These are phyloP conservation scores for Meripilus lineatus DNA, from an alignment of 1,284 basidiomycete genomes.

Conservation along the genomic window DNA sequence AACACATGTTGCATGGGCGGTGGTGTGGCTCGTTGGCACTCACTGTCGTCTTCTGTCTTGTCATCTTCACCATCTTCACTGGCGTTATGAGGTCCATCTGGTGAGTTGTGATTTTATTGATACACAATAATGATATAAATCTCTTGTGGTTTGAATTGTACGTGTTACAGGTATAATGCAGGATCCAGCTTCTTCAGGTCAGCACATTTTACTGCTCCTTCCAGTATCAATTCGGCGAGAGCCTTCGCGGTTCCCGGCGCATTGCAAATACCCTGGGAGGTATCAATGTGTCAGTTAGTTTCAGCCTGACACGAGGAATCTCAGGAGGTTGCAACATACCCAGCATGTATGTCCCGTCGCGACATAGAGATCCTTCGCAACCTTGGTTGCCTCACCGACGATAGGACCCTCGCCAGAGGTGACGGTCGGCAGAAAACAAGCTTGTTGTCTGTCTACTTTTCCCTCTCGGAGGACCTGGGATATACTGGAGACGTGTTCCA, in stretches of 20 bases:
- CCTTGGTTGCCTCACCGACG: constrained; percentile 44
- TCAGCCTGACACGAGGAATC: background rate
- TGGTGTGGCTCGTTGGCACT: too few relatives aligned
- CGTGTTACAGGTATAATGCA: background rate
- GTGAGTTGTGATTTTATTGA: too few relatives aligned
- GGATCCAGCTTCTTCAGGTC: constrained; percentile 45
- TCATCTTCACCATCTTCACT: too few relatives aligned
- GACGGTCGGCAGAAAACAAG: constrained; percentile 64
- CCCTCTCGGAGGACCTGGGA: constrained; percentile 50
- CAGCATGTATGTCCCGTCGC: constrained; percentile 66
- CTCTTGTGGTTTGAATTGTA: too few relatives aligned
- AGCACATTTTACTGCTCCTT: constrained; percentile 47
- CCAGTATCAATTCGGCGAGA: constrained; percentile 53
- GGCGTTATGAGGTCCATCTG: too few relatives aligned
- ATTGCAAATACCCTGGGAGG: constrained; percentile 61
- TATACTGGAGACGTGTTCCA: constrained; percentile 51
- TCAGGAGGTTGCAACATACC: constrained; percentile 17
- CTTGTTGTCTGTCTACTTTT: constrained; percentile 49
- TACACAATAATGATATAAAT: too few relatives aligned
- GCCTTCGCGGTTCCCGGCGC: constrained; percentile 64
- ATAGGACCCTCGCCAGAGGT: constrained; percentile 50
- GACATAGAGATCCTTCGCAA: constrained; percentile 51
- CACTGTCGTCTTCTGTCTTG: too few relatives aligned
- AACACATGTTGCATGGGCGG: too few relatives aligned
- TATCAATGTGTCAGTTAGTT: background rate